phyloP scores from a whole-genome alignment of 805 yeast species.

The Wickerhamomyces ciferrii region DNA sequence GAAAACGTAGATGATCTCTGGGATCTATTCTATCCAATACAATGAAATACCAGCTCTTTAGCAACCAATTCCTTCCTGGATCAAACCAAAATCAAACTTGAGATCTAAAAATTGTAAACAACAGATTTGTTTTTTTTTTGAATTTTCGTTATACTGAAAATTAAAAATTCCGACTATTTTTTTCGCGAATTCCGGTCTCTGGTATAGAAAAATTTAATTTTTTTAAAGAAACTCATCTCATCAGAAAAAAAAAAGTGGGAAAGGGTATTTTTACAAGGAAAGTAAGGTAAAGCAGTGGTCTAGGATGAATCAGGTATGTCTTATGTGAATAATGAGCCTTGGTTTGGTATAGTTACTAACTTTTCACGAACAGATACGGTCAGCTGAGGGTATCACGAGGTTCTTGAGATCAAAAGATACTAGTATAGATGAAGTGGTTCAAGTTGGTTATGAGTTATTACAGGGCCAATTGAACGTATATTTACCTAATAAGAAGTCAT shows the following conservation, averaged over 20 bases:
- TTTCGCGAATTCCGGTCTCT: not conserved
- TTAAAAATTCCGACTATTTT: no score
- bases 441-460: slow-evolving; percentile 27
- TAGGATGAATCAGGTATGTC: not conserved
- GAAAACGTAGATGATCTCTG: no score
- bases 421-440: slow-evolving; percentile 35
- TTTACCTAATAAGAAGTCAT: slow-evolving; percentile 50
- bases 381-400: slow-evolving; percentile 51
- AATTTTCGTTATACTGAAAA: no score
- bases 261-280: slow-evolving; percentile 1
- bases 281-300: not conserved
- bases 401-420: slow-evolving; percentile 50
- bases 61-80: not conserved
- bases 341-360: not conserved
- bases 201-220: not conserved
- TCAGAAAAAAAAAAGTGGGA: slow-evolving; percentile 2
- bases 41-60: not conserved
- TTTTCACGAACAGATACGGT: slow-evolving; percentile 6
- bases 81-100: not conserved
- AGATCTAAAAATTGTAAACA: not conserved
- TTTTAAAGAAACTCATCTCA: slow-evolving; percentile 7
- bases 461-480: slow-evolving; percentile 29
- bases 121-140: not conserved
- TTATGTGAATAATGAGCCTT: not conserved
- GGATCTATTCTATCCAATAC: not conserved